A percentile compares a stretch with the other conserved stretches of the same genome.
These are phyloP conservation scores for Silene uniflora DNA, from an alignment of 148 eudicot species.

Conservation along the genomic window DNA sequence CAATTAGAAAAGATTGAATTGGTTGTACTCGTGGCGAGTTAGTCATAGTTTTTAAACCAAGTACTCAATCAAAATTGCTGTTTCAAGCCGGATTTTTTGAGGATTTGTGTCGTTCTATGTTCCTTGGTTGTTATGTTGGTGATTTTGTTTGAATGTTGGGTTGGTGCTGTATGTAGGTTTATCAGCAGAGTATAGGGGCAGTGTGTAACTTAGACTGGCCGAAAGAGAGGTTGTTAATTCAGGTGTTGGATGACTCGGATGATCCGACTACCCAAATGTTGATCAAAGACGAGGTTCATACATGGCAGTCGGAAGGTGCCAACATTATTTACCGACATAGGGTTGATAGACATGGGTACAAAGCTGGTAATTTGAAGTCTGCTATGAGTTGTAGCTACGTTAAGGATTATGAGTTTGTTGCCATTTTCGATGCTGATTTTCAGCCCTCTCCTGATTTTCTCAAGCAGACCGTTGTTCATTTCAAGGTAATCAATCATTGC, in stretches of 20 bases:
- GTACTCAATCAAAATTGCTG: too few species aligned
- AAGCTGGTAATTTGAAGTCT: conserved; percentile 97
- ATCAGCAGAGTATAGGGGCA: conserved; percentile 91
- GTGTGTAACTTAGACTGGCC: conserved; percentile 97
- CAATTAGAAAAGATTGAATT: too few species aligned
- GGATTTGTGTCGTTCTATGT: neutral
- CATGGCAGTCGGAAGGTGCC: conserved; percentile 80
- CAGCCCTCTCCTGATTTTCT: conserved; percentile 84
- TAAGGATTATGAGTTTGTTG: conserved; percentile 90
- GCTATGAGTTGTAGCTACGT: conserved; percentile 95
- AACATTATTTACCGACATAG: conserved; percentile 82
- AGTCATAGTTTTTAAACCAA: too few species aligned
- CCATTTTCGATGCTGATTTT: conserved; percentile 96
- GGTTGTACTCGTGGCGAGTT: too few species aligned
- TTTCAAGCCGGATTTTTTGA: too few species aligned
- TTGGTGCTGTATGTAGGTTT: conserved; percentile 51
- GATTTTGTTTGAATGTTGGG: neutral
- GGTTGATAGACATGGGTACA: conserved; percentile 78
- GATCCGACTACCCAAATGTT: conserved; percentile 70
- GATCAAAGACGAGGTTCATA: conserved; percentile 81
- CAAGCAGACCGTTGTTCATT: conserved; percentile 67
- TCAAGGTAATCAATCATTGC: conserved; percentile 51
- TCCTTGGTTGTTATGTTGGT: neutral
- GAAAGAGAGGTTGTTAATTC: conserved; percentile 64
- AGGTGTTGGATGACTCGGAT: conserved; percentile 85